A percentile compares a stretch with the other conserved stretches of the same genome.
These are phyloP conservation scores for Starmera pachycereana DNA, from an alignment of 805 yeast genomes.

Conservation along the genomic window DNA sequence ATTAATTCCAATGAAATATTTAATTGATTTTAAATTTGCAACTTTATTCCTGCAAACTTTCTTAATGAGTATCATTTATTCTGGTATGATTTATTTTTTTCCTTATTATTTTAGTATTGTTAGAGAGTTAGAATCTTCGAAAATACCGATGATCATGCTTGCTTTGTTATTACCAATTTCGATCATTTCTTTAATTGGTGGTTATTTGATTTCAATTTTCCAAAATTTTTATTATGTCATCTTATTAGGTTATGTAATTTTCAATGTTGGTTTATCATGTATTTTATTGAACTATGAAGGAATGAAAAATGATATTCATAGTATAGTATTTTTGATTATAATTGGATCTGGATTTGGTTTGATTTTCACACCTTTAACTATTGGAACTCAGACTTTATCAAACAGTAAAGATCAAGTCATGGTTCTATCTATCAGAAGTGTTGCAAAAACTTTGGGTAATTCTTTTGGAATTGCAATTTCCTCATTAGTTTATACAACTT, in stretches of 20 bases:
- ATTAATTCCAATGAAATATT: conserved; percentile 38
- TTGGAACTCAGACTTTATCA: conserved; percentile 48
- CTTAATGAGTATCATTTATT: conserved; percentile 37
- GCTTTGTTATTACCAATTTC: conserved; percentile 38
- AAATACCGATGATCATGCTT: conserved; percentile 9
- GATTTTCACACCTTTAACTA: conserved; percentile 16
- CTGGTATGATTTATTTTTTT: conserved; percentile 32
- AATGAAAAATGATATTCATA: conserved; percentile 19
- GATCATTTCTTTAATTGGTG: conserved; percentile 30
- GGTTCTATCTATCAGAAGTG: conserved; percentile 46
- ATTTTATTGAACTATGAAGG: conserved; percentile 26
- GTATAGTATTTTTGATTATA: conserved; percentile 24
- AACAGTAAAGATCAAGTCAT: conserved; percentile 43
- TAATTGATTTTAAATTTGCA: conserved; percentile 26
- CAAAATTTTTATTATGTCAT: conserved; percentile 35
- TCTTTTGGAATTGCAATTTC: conserved; percentile 43
- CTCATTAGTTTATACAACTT: conserved; percentile 7
- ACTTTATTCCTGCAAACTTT: conserved; percentile 28
- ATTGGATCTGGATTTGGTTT: conserved; percentile 33
- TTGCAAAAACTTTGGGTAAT: conserved; percentile 47
- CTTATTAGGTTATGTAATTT: conserved; percentile 28
- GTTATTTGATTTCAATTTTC: conserved; percentile 31
- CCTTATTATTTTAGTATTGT: conserved; percentile 33
- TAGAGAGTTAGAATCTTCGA: conserved; percentile 25
- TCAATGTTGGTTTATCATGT: conserved; percentile 30